phyloP scores from a whole-genome alignment of 1,139 yeast species.

The Diutina mesorugosa region DNA sequence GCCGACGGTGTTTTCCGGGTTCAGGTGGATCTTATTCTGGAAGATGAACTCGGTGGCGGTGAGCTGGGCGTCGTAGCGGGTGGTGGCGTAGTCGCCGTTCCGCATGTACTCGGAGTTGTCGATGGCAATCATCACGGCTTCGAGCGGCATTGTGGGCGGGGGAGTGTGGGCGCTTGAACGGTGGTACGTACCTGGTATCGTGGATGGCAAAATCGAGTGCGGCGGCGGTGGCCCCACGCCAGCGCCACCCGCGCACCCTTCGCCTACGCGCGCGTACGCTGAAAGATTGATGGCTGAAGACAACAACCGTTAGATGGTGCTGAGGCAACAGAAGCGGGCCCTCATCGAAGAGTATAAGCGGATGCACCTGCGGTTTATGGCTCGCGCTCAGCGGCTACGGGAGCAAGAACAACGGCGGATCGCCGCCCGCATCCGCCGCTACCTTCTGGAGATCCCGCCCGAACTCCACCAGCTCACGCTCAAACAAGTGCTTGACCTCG shows the following conservation, averaged over 20 bases:
- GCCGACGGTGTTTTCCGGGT: constrained; percentile 93
- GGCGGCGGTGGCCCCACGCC: neutral
- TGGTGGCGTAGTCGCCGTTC: constrained; percentile 86
- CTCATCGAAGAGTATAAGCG: neutral
- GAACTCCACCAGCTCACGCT: neutral
- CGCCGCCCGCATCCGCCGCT: neutral
- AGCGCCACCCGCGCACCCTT: neutral
- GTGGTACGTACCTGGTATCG: neutral
- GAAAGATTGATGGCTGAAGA: no score
- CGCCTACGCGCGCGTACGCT: neutral
- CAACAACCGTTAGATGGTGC: neutral
- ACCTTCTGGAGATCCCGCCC: neutral
- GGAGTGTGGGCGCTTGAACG: neutral
- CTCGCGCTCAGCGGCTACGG: neutral
- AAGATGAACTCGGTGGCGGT: constrained; percentile 88
- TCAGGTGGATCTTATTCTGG: constrained; percentile 72
- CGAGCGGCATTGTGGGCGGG: constrained; percentile 57
- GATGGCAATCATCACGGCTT: constrained; percentile 90
- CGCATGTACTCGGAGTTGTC: constrained; percentile 95
- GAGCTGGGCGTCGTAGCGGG: constrained; percentile 85
- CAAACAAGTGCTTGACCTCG: neutral
- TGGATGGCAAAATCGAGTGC: neutral
- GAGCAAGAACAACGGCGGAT: neutral
- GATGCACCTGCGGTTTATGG: neutral
- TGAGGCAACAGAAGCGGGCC: neutral